Percentiles rank a stretch among this genome's conserved stretches.
These are phyloP conservation scores for Oxytropis ochrocephala DNA, from an alignment of 306 rosid genomes.

Conservation along the genomic window DNA sequence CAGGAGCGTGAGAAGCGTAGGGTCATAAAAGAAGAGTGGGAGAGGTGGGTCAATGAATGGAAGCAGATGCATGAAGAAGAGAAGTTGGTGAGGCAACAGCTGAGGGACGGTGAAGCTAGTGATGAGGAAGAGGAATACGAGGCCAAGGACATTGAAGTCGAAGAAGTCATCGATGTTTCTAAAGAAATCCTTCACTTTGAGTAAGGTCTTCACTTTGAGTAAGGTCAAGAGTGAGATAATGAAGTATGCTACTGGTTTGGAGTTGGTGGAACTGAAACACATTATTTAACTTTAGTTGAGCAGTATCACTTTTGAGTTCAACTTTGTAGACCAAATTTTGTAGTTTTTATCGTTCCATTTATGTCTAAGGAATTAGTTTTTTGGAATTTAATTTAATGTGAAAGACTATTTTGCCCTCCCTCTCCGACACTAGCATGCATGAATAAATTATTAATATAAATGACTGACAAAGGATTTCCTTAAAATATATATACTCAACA, in stretches of 20 bases:
- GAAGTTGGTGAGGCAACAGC: constrained; percentile 35
- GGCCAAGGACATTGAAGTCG: constrained; percentile 77
- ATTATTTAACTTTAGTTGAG: too few relatives aligned
- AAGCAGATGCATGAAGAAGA: constrained; percentile 49
- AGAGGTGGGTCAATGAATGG: constrained; percentile 73
- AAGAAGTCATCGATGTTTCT: constrained; percentile 44
- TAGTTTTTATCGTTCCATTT: neutral
- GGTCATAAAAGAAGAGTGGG: constrained; percentile 83
- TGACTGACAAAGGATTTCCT: too few relatives aligned
- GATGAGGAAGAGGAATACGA: constrained; percentile 90
- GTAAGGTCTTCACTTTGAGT: constrained; percentile 46
- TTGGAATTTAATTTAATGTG: neutral
- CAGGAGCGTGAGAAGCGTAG: constrained; percentile 82
- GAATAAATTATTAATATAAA: too few relatives aligned
- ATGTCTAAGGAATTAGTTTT: neutral
- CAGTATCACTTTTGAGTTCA: neutral
- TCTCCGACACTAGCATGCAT: too few relatives aligned
- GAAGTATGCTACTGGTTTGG: neutral
- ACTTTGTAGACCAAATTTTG: constrained; percentile 28
- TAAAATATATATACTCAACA: too few relatives aligned
- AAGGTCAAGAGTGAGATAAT: constrained; percentile 23
- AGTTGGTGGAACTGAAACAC: too few relatives aligned
- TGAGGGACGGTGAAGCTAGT: constrained; percentile 76
- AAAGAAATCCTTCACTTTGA: too few relatives aligned
- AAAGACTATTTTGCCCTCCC: too few relatives aligned